Base-by-base conservation (phyloP, 805 yeast genomes). In the Barnettozyma siamensis region DNA sequence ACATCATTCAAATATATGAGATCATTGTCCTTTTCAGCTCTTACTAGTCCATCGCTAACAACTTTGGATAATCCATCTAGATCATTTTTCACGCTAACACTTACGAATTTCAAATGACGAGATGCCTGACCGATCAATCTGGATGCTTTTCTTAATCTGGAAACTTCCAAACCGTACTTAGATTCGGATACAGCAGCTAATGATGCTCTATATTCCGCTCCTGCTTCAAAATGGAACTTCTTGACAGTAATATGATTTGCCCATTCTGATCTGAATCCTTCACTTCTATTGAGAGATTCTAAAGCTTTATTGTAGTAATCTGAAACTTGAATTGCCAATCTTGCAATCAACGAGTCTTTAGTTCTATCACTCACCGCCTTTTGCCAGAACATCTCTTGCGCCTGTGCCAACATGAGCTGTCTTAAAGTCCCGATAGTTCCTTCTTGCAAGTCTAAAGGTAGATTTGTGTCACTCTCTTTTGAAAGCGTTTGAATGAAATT, bases 371-470 rank as follows among this genome's bases (percentile, higher is more conserved):
- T 58, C 0, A 68, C 60, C 0, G 95, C 88, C 51, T 80, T 80
- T 36, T 74, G 78, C 96, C 96, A 88, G 38, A 83, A 77, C 11
- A 78, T 71, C 55, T 89, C 96, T 60, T 88, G 96, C 0, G 95
- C 93, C 53, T 87, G 95, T 0, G 95, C 93, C 31, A 84, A 55
- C 75, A 76, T 75, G 28, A 88, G 54, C 11, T 57, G 49, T 29
- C 69, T 61, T 40, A 88, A 62, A 15, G 79, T 66, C 11, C 65
- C 61, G 9, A 83, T 52, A 0, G 86, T 75, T 11, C 69, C 69
- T 1, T 43, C 33, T 31, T 76, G 76, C 13, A 85, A 60, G 39
- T 78, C 87, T 23, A 67, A 46, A 5, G 70, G 69, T 8, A 58
- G 55, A 45, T 50, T 9, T 55, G 54, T 4, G 39, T 43, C 12